A percentile compares a stretch with the other conserved stretches of the same genome.
These are phyloP conservation scores for Botrytis porri DNA, from an alignment of 2,329 filamentous ascomycete species.

Conservation along the genomic window DNA sequence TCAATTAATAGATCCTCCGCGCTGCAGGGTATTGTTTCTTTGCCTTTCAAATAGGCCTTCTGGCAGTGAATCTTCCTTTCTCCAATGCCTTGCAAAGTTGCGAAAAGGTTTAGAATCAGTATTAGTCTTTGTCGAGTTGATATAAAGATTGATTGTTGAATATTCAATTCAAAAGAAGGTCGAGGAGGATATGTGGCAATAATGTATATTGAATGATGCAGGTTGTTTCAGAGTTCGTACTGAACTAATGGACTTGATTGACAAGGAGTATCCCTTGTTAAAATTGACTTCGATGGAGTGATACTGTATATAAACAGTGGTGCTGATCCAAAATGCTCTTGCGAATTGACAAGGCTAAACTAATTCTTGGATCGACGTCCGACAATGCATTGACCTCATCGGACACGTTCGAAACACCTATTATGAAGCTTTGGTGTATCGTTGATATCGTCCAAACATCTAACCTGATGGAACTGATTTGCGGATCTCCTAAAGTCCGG, in stretches of 20 bases:
- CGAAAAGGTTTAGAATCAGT: not conserved
- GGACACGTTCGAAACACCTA: conserved; percentile 37
- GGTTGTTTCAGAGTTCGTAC: conserved; percentile 33
- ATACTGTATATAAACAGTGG: conserved; percentile 32
- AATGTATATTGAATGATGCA: conserved; percentile 29
- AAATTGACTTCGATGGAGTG: conserved; percentile 33
- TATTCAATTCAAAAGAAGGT: conserved; percentile 24
- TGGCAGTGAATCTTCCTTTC: not conserved
- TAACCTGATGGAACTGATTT: conserved; percentile 28
- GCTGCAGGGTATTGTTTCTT: conserved; percentile 11
- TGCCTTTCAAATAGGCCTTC: conserved; percentile 5
- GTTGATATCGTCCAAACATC: conserved; percentile 35
- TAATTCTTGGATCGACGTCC: conserved; percentile 33
- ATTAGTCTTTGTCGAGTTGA: conserved; percentile 16
- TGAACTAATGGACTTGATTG: conserved; percentile 31
- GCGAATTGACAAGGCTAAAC: conserved; percentile 28
- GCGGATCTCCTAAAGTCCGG: conserved; percentile 32
- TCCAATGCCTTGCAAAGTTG: conserved; percentile 11
- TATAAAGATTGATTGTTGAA: conserved; percentile 12
- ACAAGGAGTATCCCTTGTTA: conserved; percentile 27
- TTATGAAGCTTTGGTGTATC: conserved; percentile 35
- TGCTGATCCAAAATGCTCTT: conserved; percentile 29
- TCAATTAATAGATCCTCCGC: conserved; percentile 4
- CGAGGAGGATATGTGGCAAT: conserved; percentile 13
- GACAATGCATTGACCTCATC: conserved; percentile 39